Evolutionary conservation across 805 yeast species (phyloP), one percentile per base, ranked within the genome.

Genomic region (Candida khao-thaluensis): DNA sequence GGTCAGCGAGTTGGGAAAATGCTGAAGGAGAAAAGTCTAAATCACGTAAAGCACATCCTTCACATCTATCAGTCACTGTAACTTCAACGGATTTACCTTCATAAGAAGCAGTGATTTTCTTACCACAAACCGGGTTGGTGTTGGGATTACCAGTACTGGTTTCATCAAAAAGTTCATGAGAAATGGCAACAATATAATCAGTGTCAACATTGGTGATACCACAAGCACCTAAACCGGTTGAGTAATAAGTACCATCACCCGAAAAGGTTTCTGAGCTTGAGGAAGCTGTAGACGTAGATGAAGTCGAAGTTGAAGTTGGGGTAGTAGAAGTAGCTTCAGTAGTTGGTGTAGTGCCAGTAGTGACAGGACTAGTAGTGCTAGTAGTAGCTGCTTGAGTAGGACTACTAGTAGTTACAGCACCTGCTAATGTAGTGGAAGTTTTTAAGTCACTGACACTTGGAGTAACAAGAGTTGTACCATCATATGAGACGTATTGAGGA

Each of bases 11-110:
- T 45, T 62, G 51, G 26, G 59, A 38, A 53, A 80, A 79, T 4
- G 85, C 85, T 41, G 74, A 53, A 7, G 83, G 83, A n/a, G 82
- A 74, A 41, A 80, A 66, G 50, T 79, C 85, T 43, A 79, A 70
- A 50, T 71, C 76, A 42, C 74, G 56, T 36, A 59, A 52, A 17
- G 56, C 46, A 52, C 85, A 80, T 17, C 76, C 81, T 38, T 64
- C 74, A 60, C 85, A 80, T 46, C 72, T 61, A 59, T 79, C 85
- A 27, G 68, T 74, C 35, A 79, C 79, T 16, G 73, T 72, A 35
- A 79, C 85, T 30, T 64, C 68, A 42, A 77, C 82, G 11, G 77
- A 60, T 52, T 73, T 73, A 35, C 74, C 79, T 41, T 60, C 58
- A 50, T 69, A 71, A 50, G 50, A 51, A 25, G 76, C 76, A 34